Percentiles rank a stretch among this genome's conserved stretches.
These are phyloP conservation scores for Candida namnaoensis DNA, from an alignment of 805 yeast species.

Conservation along the genomic window DNA sequence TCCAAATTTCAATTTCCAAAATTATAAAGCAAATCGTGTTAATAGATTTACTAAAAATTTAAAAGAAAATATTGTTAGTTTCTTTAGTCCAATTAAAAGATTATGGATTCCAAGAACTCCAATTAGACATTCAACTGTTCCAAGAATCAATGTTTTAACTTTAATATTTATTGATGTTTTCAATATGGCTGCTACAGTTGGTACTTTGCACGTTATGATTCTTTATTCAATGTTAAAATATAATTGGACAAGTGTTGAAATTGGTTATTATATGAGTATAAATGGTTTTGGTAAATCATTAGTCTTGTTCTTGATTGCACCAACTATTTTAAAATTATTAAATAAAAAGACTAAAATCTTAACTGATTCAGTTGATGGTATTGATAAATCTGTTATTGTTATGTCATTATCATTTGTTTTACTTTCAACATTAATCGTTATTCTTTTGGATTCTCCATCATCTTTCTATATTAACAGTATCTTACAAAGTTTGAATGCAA, in stretches of 20 bases:
- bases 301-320: constrained; percentile 9
- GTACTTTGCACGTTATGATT: constrained; percentile 10
- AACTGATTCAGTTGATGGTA: not conserved
- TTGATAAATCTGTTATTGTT: not conserved
- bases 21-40: too few relatives aligned
- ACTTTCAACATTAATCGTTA: not conserved
- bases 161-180: constrained; percentile 12
- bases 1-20: not conserved
- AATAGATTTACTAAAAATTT: too few relatives aligned
- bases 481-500: constrained; percentile 10
- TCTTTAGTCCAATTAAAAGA: constrained; percentile 11
- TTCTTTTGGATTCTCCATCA: not conserved
- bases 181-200: constrained; percentile 15
- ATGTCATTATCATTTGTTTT: not conserved
- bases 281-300: constrained; percentile 13
- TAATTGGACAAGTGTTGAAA: constrained; percentile 15
- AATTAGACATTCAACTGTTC: constrained; percentile 4
- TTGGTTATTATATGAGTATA: constrained; percentile 17
- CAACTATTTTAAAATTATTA: constrained; percentile 3
- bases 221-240: constrained; percentile 12
- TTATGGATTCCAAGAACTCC: constrained; percentile 12
- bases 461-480: constrained; percentile 8
- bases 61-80: not conserved
- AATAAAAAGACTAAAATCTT: not conserved
- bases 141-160: constrained; percentile 11